phyloP scores from a whole-genome alignment of 1,284 basidiomycete genomes.

The Sporisorium reilianum region DNA sequence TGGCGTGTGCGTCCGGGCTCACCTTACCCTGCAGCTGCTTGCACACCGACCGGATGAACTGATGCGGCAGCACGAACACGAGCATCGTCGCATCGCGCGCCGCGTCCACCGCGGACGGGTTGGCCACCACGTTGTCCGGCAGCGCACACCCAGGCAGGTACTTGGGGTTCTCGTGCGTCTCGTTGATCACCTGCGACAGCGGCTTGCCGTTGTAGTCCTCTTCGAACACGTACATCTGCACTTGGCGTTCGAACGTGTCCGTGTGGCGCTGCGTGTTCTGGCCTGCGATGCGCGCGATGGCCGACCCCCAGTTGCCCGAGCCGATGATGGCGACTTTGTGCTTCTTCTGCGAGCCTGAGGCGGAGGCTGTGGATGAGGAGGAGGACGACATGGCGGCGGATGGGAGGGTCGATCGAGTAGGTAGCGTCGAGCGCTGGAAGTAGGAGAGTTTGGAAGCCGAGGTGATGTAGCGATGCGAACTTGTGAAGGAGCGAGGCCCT shows the following conservation, averaged over 20 bases:
- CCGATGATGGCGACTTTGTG: constrained; percentile 75
- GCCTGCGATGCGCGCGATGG: constrained; percentile 74
- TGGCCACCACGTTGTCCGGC: constrained; percentile 73
- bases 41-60: constrained; percentile 70
- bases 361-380: constrained; percentile 21
- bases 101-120: constrained; percentile 72
- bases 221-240: constrained; percentile 66
- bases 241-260: constrained; percentile 65
- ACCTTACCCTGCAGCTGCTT: constrained; percentile 64
- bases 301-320: constrained; percentile 72
- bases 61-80: constrained; percentile 74
- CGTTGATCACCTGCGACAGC: constrained; percentile 74
- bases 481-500: constrained; percentile 27
- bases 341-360: constrained; percentile 63
- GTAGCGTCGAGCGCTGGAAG: constrained; percentile 14
- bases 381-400: constrained; percentile 31
- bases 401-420: constrained; percentile 4
- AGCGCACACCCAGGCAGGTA: constrained; percentile 73
- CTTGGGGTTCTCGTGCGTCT: constrained; percentile 74
- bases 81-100: constrained; percentile 74
- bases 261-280: constrained; percentile 71
- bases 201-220: constrained; percentile 72
- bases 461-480: background rate
- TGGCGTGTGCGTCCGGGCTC: constrained; percentile 64
- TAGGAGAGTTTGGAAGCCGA: background rate